phyloP scores from a whole-genome alignment of 306 rosid species.

The Cucurbita pepo region DNA sequence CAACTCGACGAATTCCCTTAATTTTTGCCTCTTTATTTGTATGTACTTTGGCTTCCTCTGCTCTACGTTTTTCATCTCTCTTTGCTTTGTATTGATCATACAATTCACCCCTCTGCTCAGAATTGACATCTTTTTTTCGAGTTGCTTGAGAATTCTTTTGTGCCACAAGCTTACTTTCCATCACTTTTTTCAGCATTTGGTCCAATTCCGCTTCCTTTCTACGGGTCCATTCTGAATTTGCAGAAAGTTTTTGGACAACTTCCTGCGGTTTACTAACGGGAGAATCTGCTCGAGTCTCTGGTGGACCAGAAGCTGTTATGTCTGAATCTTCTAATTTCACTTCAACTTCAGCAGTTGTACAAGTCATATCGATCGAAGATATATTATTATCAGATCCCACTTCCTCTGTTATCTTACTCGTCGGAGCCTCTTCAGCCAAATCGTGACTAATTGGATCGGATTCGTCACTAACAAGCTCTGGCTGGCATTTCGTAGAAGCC shows the following conservation, averaged over 20 bases:
- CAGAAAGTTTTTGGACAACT: slow-evolving; percentile 21
- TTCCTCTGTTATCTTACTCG: slow-evolving; percentile 14
- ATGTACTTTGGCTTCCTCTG: slow-evolving; percentile 35
- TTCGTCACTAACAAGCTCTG: slow-evolving; percentile 38
- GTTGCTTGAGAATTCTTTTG: slow-evolving; percentile 45
- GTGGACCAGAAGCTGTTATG: slow-evolving; percentile 17
- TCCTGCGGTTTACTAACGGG: slow-evolving; percentile 23
- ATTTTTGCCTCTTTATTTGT: slow-evolving; percentile 56
- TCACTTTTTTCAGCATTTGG: slow-evolving; percentile 73
- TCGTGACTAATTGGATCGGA: slow-evolving; percentile 21
- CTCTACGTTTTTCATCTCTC: slow-evolving; percentile 70
- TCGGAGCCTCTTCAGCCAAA: slow-evolving; percentile 16
- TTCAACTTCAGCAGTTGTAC: slow-evolving; percentile 22
- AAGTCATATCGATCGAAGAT: slow-evolving; percentile 19
- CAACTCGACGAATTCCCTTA: slow-evolving; percentile 48
- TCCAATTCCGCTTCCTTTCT: slow-evolving; percentile 71
- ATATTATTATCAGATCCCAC: slow-evolving; percentile 24
- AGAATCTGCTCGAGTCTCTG: slow-evolving; percentile 30
- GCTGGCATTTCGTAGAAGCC: slow-evolving; percentile 33
- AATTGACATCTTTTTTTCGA: slow-evolving; percentile 32
- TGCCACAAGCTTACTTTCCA: slow-evolving; percentile 43
- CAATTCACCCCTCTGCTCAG: slow-evolving; percentile 63
- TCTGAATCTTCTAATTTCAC: slow-evolving; percentile 29
- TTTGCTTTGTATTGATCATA: slow-evolving; percentile 72
- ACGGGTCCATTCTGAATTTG: slow-evolving; percentile 64